A percentile compares a stretch with the other conserved stretches of the same genome.
Evolutionary conservation across 805 yeast species (phyloP).

Genomic region (Naumovozyma baii): DNA sequence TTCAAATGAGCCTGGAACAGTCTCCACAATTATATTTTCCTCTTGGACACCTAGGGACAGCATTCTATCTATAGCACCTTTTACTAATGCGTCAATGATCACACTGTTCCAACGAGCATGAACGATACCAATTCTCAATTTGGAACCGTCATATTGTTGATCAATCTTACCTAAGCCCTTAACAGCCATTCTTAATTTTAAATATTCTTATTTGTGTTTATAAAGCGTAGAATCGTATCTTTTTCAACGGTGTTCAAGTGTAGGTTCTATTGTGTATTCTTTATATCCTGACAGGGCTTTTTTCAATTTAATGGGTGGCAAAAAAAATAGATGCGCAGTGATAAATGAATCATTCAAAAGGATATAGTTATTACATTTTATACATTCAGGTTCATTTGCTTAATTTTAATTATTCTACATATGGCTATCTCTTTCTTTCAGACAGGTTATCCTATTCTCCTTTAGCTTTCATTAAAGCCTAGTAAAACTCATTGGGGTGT

Average conservation of each 20-base stretch:
- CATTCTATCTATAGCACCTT: conserved; percentile 62
- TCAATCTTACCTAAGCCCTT: conserved; percentile 73
- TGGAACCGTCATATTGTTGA: conserved; percentile 56
- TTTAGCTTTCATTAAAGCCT: conserved; percentile 12
- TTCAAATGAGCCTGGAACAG: conserved; percentile 94
- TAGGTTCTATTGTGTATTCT: too few relatives aligned
- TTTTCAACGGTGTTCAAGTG: too few relatives aligned
- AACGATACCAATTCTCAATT: conserved; percentile 69
- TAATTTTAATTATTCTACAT: not conserved
- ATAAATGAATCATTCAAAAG: too few relatives aligned
- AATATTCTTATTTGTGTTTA: not conserved
- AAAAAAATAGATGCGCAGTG: not conserved
- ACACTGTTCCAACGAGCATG: conserved; percentile 92
- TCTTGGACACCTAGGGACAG: conserved; percentile 57
- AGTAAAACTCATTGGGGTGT: conserved; percentile 66
- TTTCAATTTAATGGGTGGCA: not conserved
- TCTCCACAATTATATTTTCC: conserved; percentile 67
- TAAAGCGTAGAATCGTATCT: too few relatives aligned
- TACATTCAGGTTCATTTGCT: too few relatives aligned
- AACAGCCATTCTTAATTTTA: conserved; percentile 46
- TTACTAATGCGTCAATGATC: conserved; percentile 69
- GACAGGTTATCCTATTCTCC: too few relatives aligned
- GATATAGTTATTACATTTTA: too few relatives aligned
- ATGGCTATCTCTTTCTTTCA: too few relatives aligned
- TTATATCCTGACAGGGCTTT: not conserved